Conservation (phyloP, 108 stramenopile species). For the Parietichytrium sp. region DNA sequence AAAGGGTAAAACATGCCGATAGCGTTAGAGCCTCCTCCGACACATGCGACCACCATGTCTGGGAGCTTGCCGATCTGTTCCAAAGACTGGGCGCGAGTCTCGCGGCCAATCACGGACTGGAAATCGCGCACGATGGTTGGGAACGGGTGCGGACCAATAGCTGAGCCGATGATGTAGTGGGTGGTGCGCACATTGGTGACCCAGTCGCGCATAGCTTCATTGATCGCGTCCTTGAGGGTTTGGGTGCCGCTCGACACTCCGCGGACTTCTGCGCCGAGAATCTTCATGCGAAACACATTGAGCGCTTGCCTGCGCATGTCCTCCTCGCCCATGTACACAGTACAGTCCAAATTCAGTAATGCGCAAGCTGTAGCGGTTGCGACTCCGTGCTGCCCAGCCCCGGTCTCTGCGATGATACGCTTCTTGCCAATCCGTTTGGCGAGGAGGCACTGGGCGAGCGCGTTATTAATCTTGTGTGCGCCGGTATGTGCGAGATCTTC, state of each 20-base stretch:
- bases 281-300: slow-evolving; percentile 96
- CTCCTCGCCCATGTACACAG: slow-evolving; percentile 94
- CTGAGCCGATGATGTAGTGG: slow-evolving; percentile 93
- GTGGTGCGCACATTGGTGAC: slow-evolving; percentile 91
- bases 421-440: slow-evolving; percentile 91
- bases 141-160: slow-evolving; percentile 95
- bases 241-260: slow-evolving; percentile 80
- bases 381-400: slow-evolving; percentile 94
- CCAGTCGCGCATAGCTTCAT: slow-evolving; percentile 97
- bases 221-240: slow-evolving; percentile 95
- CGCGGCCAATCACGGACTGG: slow-evolving; percentile 82
- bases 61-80: slow-evolving; percentile 85
- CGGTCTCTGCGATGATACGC: slow-evolving; percentile 95
- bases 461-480: slow-evolving; percentile 97
- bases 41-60: slow-evolving; percentile 88
- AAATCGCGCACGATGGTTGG: slow-evolving; percentile 93
- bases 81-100: slow-evolving; percentile 77
- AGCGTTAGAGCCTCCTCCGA: slow-evolving; percentile 93
- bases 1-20: slow-evolving; percentile 93
- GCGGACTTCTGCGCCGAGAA: slow-evolving; percentile 88
- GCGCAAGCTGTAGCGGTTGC: slow-evolving; percentile 95
- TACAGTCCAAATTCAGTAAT: slow-evolving; percentile 86
- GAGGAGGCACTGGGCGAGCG: slow-evolving; percentile 88
- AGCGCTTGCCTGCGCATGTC: slow-evolving; percentile 88
- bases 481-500: slow-evolving; percentile 95